phyloP scores from a whole-genome alignment of 768 basidiomycete species.

The Naganishia onofrii region DNA sequence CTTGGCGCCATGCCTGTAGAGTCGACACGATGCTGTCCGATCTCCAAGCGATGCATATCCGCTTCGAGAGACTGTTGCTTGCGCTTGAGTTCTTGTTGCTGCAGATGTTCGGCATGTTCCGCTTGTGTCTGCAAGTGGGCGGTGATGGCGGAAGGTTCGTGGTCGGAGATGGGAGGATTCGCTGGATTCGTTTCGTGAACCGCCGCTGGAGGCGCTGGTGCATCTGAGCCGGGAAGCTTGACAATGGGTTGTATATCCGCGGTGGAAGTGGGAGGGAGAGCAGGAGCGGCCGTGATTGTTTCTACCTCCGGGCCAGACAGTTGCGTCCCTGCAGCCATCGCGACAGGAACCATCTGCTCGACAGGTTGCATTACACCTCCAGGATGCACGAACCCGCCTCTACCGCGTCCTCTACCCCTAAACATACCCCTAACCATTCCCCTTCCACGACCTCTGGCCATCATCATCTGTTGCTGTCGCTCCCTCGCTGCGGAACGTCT shows the following conservation, averaged over 20 bases:
- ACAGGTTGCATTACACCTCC: neutral
- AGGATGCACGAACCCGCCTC: constrained; percentile 2
- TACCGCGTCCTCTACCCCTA: constrained; percentile 24
- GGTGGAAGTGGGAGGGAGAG: neutral
- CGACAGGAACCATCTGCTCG: neutral
- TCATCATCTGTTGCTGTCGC: constrained; percentile 4
- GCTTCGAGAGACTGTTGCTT: constrained; percentile 21
- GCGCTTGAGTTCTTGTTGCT: constrained; percentile 30
- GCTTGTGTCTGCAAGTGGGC: constrained; percentile 29
- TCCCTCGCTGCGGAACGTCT: constrained; percentile 49
- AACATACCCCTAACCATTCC: constrained; percentile 24
- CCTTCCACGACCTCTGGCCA: constrained; percentile 5
- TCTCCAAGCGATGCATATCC: constrained; percentile 28
- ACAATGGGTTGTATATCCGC: constrained; percentile 7
- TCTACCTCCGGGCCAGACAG: neutral
- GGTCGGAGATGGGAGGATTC: constrained; percentile 13
- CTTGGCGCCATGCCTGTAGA: constrained; percentile 20
- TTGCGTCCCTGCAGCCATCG: neutral
- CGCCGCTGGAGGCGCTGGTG: neutral
- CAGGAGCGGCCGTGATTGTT: neutral
- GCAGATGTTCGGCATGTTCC: constrained; percentile 28
- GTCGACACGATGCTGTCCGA: constrained; percentile 22
- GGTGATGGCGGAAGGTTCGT: constrained; percentile 25
- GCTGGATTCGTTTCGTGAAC: neutral
- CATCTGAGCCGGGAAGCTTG: constrained; percentile 24